Evolutionary conservation across 2,329 filamentous ascomycete species (phyloP).

Genomic region (Botrytis medusae): DNA sequence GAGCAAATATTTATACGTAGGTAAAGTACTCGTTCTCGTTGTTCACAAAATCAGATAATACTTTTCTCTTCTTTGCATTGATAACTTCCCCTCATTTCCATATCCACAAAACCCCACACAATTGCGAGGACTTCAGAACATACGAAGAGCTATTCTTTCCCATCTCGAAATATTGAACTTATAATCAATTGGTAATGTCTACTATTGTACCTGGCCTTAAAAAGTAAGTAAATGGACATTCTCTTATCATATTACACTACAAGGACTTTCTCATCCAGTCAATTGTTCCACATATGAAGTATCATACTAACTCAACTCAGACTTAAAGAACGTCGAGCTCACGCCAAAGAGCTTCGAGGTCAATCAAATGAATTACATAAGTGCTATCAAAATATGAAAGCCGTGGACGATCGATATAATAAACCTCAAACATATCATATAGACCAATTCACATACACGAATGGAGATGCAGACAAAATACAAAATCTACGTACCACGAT

Average conservation of each 20-base stretch:
- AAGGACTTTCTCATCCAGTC: not conserved
- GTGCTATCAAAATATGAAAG: constrained; percentile 7
- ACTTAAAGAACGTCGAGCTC: constrained; percentile 6
- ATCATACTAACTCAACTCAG: not conserved
- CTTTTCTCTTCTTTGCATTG: not conserved
- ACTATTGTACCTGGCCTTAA: not conserved
- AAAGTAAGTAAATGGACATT: not conserved
- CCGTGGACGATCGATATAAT: constrained; percentile 1
- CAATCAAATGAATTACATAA: not conserved
- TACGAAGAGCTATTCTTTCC: not conserved
- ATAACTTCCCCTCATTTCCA: not conserved
- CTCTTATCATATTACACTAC: not conserved
- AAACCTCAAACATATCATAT: not conserved
- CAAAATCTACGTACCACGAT: not conserved
- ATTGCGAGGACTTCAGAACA: not conserved
- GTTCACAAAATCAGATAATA: not conserved
- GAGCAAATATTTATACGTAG: not conserved
- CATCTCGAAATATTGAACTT: not conserved
- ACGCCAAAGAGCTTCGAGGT: constrained; percentile 4
- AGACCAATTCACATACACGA: not conserved
- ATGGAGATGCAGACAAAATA: not conserved
- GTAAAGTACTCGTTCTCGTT: not conserved
- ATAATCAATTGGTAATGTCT: constrained; percentile 1
- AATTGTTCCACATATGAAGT: not conserved
- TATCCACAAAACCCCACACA: not conserved